phyloP scores from a whole-genome alignment of 805 yeast genomes.

The Metschnikowia amazonensis region DNA sequence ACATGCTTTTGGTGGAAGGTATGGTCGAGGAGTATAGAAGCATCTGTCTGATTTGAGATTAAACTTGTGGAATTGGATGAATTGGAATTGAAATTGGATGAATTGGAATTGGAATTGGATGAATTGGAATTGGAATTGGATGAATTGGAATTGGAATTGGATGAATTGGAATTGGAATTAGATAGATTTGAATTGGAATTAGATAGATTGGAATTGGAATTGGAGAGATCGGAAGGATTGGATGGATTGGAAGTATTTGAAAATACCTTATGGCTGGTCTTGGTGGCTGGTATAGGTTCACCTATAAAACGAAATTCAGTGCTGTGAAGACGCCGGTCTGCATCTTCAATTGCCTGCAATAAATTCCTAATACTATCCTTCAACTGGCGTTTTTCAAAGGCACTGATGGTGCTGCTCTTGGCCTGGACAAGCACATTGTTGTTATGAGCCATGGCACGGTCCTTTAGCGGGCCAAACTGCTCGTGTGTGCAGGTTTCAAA shows the following conservation, averaged over 20 bases:
- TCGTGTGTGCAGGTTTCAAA: not conserved
- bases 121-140: too few species aligned
- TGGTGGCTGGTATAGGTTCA: slow-evolving; percentile 21
- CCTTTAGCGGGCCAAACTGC: slow-evolving; percentile 3
- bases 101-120: too few species aligned
- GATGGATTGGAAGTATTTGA: not conserved
- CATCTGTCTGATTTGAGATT: not conserved
- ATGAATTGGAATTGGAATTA: too few species aligned
- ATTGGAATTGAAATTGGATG: too few species aligned
- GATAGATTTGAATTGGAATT: not conserved
- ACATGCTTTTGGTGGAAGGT: slow-evolving; percentile 15
- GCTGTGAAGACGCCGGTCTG: slow-evolving; percentile 15
- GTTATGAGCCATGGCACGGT: slow-evolving; percentile 12
- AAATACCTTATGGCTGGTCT: not conserved
- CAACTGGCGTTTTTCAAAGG: slow-evolving; percentile 24
- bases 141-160: too few species aligned
- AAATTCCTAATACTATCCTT: slow-evolving; percentile 18
- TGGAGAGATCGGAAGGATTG: not conserved
- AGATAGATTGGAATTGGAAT: not conserved
- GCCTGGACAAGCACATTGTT: slow-evolving; percentile 7
- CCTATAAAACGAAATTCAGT: slow-evolving; percentile 28
- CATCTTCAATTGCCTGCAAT: slow-evolving; percentile 21
- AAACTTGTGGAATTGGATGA: too few species aligned
- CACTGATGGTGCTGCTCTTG: slow-evolving; percentile 1
- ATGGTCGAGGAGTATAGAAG: slow-evolving; percentile 4